Evolutionary conservation across 768 basidiomycete species (phyloP).

Genomic region (Mycena rebaudengoi): DNA sequence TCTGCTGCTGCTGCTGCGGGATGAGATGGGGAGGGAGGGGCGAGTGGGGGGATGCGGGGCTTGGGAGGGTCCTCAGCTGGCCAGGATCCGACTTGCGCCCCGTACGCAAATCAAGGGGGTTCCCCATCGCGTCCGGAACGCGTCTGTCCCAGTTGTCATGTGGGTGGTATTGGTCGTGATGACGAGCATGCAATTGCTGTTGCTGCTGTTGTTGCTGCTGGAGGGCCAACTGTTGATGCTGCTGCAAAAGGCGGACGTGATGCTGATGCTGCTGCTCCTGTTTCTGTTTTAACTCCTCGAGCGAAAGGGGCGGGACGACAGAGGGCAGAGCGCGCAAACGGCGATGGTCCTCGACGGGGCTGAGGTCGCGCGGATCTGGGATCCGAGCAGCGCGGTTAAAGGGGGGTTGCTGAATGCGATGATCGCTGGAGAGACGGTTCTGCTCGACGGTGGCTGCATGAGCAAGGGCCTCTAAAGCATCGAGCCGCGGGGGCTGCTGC

Average conservation of each 20-base stretch:
- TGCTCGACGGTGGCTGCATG: constrained; percentile 30
- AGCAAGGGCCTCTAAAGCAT: constrained; percentile 28
- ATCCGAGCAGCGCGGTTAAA: constrained; percentile 5
- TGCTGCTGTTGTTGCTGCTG: constrained; percentile 34
- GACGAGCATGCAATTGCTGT: constrained; percentile 27
- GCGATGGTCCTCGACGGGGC: constrained; percentile 22
- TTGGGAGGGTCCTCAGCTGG: constrained; percentile 19
- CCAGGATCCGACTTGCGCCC: constrained; percentile 32
- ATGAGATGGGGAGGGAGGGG: constrained; percentile 3
- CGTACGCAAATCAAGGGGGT: constrained; percentile 14
- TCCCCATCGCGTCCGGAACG: neutral
- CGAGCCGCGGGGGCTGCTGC: constrained; percentile 3
- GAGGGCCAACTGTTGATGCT: constrained; percentile 27
- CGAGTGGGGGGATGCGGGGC: constrained; percentile 21
- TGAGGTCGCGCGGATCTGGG: neutral
- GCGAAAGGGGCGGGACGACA: neutral
- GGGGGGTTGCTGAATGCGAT: constrained; percentile 13
- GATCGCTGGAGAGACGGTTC: constrained; percentile 34
- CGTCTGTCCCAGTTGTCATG: constrained; percentile 26
- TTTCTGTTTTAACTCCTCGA: constrained; percentile 28
- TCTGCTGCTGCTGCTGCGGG: constrained; percentile 19
- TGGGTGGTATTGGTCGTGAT: constrained; percentile 31
- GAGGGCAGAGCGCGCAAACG: constrained; percentile 7
- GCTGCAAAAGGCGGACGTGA: constrained; percentile 27
- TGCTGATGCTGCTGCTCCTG: constrained; percentile 30